Evolutionary conservation across 805 yeast genomes (phyloP).

Genomic region (Candida piceae): DNA sequence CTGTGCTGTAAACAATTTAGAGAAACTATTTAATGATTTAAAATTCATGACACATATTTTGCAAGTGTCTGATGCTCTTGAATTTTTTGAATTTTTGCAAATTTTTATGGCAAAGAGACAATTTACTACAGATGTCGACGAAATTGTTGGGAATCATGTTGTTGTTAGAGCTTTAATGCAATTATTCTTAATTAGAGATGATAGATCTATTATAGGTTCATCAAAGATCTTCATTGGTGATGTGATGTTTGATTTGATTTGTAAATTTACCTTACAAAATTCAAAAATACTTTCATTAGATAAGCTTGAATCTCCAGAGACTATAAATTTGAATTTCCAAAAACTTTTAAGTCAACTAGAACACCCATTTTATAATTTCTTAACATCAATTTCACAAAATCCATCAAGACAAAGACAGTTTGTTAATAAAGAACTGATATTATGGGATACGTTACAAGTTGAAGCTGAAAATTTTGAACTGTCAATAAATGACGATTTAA

Average conservation of each 20-base stretch:
- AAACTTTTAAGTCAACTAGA: constrained; percentile 42
- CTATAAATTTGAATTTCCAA: constrained; percentile 18
- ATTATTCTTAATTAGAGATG: constrained; percentile 56
- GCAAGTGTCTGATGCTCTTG: constrained; percentile 24
- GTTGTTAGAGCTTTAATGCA: constrained; percentile 63
- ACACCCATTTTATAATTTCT: constrained; percentile 39
- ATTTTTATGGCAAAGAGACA: constrained; percentile 24
- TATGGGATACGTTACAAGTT: constrained; percentile 82
- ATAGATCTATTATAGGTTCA: constrained; percentile 52
- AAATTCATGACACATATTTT: constrained; percentile 29
- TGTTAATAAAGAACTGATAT: constrained; percentile 45
- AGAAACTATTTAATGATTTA: constrained; percentile 34
- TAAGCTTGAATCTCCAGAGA: constrained; percentile 9
- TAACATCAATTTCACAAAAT: constrained; percentile 51
- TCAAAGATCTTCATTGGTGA: constrained; percentile 30
- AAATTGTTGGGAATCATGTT: constrained; percentile 34
- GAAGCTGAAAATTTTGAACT: constrained; percentile 62
- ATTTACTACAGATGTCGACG: constrained; percentile 22
- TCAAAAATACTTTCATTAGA: constrained; percentile 14
- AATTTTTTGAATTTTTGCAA: constrained; percentile 23
- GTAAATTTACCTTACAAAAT: constrained; percentile 20
- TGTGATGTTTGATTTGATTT: constrained; percentile 28
- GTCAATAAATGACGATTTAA: constrained; percentile 27
- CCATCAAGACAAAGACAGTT: constrained; percentile 81
- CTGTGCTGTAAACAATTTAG: constrained; percentile 14